Base-by-base conservation (phyloP, 1,284 basidiomycete genomes). In the Psilocybe mexicana region DNA sequence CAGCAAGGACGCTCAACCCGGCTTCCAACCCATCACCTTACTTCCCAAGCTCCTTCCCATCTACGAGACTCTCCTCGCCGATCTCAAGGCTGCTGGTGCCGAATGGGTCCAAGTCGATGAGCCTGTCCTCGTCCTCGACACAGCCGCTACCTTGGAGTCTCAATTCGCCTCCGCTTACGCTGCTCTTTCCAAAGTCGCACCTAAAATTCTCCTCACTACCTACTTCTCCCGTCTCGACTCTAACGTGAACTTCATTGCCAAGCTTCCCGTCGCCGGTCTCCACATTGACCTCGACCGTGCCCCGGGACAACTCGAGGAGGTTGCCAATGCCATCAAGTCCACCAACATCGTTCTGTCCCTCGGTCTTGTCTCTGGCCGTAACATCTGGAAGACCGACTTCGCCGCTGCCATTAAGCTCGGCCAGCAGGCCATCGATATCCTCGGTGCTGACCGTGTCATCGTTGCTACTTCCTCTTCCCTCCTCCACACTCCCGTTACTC, bases 361-460 rank as follows among this genome's bases (percentile, higher is more conserved):
- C 64, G 97, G 97, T 80, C 76, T 99, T 63, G 93, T 99, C 64
- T 99, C 97, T 44, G 97, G 97, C 63, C 94, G 97, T 73, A 99
- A 99, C 84, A 94, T 99, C 80, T 99, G 97, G 97, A 99, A 99
- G 88, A 93, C 89, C 63, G 96, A 99, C 80, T 89, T 99, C 70
- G 80, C 83, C 67, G 88, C 86, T 53, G 90, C 93, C 60, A 84
- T 96, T 78, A 87, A 90, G 71, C 78, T 87, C 53, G 94, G 86
- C 60, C 87, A 96, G 81, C 93, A 91, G 76, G 96, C 94, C 54
- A 79, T 96, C 68, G 84, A 87, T 54, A 81, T 79, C 48, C 88
- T 98, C 68, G 94, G 94, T 62, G 77, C 81, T 64, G 91, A 94
- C 66, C 94, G 95, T 64, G 93, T 99, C 71, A 86, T 97, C 72